Base-by-base conservation (phyloP, 306 rosid species). In the Herpetospermum pedunculosum region DNA sequence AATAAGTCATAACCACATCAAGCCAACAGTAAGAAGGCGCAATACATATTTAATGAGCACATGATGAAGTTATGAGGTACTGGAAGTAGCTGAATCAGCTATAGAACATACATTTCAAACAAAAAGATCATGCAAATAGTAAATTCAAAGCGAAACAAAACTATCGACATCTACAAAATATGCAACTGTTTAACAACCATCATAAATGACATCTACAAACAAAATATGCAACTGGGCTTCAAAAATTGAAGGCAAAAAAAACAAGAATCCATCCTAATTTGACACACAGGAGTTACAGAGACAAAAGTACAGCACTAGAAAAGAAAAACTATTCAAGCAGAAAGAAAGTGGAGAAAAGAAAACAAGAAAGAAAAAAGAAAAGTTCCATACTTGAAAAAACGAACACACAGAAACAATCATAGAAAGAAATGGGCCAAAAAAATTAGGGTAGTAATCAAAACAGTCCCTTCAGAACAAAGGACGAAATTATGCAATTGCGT, bases 281-380 rank as follows among this genome's bases (percentile, higher is more conserved):
- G 37, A 44, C 52, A 69, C 48, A 3, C 25, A 26, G 54, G 25
- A 28, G 1, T 6, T 25, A 0, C 35, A 5, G 5, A 68, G 9
- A 37, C 6, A 25, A 14, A 26, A 41, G 16, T 68, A 67, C 25
- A 67, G 73, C 54, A 44, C 40, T 26, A 26, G 37, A 67, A 67
- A 67, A 67, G 53, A 14, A 14, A 64, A 67, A 67, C 34, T 67
- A 67, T 67, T 67, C 73, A 13, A 41, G 18, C 29, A 67, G 53
- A 67, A 67, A 38, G 32, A 19, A 4, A 11, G 10, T 15, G 26
- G 15, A 29, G 9, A 38, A 64, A 64, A 64, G 13, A 6, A 62
- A 38, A 62, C 9, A 0, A 0, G 18, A 19, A 65, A 21, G 72
- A 68, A 67, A 41, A 12, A 38, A 23, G 18, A 41, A 69, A 25